Percentiles rank a stretch among this genome's conserved stretches.
phyloP scores from a whole-genome alignment of 2,329 filamentous ascomycete genomes.

The Aureobasidium sp. region DNA sequence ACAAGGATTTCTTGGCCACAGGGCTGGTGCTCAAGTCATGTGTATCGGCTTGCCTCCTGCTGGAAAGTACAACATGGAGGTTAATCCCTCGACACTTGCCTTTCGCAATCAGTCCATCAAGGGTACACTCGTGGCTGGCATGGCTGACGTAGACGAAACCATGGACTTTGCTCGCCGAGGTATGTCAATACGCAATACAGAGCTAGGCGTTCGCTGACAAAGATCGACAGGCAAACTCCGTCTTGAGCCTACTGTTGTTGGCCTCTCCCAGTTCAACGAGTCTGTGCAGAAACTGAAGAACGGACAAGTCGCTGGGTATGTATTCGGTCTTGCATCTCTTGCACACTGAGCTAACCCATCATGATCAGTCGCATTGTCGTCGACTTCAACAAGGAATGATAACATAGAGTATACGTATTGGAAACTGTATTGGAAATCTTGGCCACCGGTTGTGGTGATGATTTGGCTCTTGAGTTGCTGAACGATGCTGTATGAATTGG shows the following conservation, averaged over 20 bases:
- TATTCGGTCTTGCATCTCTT: background rate
- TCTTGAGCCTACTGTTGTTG: conserved; percentile 35
- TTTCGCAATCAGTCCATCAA: conserved; percentile 29
- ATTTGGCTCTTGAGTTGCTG: too few relatives aligned
- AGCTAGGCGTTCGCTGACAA: background rate
- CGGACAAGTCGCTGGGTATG: conserved; percentile 42
- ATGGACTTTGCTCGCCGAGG: conserved; percentile 43
- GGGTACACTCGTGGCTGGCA: conserved; percentile 36
- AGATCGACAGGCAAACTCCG: background rate
- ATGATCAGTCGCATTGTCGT: conserved; percentile 36
- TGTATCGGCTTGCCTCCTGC: conserved; percentile 34
- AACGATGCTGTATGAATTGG: too few relatives aligned
- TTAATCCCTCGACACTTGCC: conserved; percentile 26
- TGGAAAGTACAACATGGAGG: conserved; percentile 26
- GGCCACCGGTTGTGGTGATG: background rate
- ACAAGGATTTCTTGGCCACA: conserved; percentile 36
- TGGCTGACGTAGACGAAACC: conserved; percentile 39
- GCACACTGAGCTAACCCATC: background rate
- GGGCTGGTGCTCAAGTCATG: conserved; percentile 45
- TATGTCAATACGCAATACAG: conserved; percentile 34
- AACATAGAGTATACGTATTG: too few relatives aligned
- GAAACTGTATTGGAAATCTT: background rate
- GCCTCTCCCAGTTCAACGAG: conserved; percentile 40
- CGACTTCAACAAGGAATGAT: conserved; percentile 38
- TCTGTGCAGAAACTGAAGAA: conserved; percentile 41